Evolutionary conservation across 2,329 filamentous ascomycete species (phyloP).

Genomic region (Hirsutella rhossiliensis): DNA sequence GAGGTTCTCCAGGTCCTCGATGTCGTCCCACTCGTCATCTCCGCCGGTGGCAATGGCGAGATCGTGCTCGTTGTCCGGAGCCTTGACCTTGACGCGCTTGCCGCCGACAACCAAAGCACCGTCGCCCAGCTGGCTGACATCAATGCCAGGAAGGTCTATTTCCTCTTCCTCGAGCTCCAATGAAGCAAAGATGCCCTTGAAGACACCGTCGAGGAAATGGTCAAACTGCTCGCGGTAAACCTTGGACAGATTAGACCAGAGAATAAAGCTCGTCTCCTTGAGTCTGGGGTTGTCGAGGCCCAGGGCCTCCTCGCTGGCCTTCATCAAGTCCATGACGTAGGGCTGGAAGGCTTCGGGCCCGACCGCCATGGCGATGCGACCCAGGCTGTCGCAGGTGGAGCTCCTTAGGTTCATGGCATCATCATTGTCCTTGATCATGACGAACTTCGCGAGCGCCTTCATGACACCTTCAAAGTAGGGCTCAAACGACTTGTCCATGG

Average conservation of each 20-base stretch:
- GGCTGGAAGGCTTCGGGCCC: slow-evolving; percentile 79
- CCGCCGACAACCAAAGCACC: slow-evolving; percentile 68
- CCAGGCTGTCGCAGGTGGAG: slow-evolving; percentile 84
- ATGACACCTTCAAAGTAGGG: slow-evolving; percentile 91
- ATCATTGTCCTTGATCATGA: slow-evolving; percentile 75
- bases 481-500: slow-evolving; percentile 69
- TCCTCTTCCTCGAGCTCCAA: slow-evolving; percentile 85
- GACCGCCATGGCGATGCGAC: slow-evolving; percentile 82
- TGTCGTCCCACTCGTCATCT: slow-evolving; percentile 41
- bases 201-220: slow-evolving; percentile 65
- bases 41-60: slow-evolving; percentile 44
- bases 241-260: slow-evolving; percentile 91
- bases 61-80: slow-evolving; percentile 39
- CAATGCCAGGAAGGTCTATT: slow-evolving; percentile 57
- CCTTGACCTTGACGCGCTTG: slow-evolving; percentile 73
- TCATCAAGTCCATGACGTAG: slow-evolving; percentile 83
- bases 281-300: slow-evolving; percentile 80
- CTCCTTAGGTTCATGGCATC: slow-evolving; percentile 84
- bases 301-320: slow-evolving; percentile 82
- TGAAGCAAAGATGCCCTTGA: slow-evolving; percentile 71
- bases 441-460: slow-evolving; percentile 74
- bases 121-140: slow-evolving; percentile 50
- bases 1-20: slow-evolving; percentile 73
- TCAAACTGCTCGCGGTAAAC: slow-evolving; percentile 80
- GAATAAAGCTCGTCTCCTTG: slow-evolving; percentile 91